Evolutionary conservation across 1,139 yeast genomes (phyloP).

Genomic region (Groenewaldozyma auringiensis): DNA sequence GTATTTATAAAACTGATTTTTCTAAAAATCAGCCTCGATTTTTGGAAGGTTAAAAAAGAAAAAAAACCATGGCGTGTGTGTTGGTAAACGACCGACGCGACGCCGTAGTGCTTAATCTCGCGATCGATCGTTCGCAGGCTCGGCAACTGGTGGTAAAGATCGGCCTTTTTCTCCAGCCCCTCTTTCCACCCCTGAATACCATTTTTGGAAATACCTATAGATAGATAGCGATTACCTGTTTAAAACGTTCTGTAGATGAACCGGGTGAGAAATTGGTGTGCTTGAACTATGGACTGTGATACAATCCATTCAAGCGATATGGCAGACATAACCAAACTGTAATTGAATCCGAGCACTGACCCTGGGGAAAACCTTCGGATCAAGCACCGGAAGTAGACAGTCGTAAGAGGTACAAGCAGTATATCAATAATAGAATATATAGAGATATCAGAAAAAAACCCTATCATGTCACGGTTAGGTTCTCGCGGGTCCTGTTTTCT

Average conservation of each 20-base stretch:
- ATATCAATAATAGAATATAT: constrained; percentile 4
- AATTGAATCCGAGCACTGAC: neutral
- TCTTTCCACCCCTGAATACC: too few species aligned
- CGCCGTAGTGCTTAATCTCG: too few species aligned
- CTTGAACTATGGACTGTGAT: constrained; percentile 5
- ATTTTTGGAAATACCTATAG: too few species aligned
- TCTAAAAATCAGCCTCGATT: too few species aligned
- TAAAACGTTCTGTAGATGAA: neutral
- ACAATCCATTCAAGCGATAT: constrained; percentile 8
- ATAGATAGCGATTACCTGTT: too few species aligned
- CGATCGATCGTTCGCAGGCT: too few species aligned
- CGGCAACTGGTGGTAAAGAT: too few species aligned
- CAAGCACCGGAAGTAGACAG: constrained; percentile 3
- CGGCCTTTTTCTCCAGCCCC: too few species aligned
- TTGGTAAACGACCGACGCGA: too few species aligned
- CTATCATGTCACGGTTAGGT: neutral
- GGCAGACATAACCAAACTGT: constrained; percentile 1
- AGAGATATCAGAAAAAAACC: constrained; percentile 1
- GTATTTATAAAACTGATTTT: too few species aligned
- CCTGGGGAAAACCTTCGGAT: constrained; percentile 5
- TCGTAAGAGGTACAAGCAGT: constrained; percentile 5
- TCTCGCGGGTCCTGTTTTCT: neutral
- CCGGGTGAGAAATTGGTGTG: neutral
- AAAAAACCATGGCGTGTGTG: too few species aligned
- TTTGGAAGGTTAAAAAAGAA: too few species aligned